Conservation (phyloP, 805 yeast genomes). For the Candida takata region DNA sequence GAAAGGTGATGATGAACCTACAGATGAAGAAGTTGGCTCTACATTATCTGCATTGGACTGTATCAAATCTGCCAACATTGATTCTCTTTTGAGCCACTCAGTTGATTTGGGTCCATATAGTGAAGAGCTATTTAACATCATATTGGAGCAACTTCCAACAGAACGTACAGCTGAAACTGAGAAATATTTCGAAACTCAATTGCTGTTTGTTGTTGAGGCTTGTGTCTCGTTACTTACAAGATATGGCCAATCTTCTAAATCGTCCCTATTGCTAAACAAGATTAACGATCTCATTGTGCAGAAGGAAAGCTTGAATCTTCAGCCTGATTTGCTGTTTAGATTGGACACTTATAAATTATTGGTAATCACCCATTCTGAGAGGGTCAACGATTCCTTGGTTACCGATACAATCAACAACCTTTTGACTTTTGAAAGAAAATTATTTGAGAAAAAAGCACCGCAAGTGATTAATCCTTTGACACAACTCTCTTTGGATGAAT, state of each 20-base stretch:
- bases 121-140: constrained; percentile 22
- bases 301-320: constrained; percentile 22
- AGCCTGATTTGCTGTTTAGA: constrained; percentile 27
- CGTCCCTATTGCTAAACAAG: constrained; percentile 1
- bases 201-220: constrained; percentile 41
- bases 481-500: constrained; percentile 2
- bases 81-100: constrained; percentile 47
- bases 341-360: constrained; percentile 46
- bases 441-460: constrained; percentile 12
- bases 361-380: constrained; percentile 21
- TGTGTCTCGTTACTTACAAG: constrained; percentile 20
- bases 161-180: constrained; percentile 25
- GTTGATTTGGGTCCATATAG: constrained; percentile 1
- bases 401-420: constrained; percentile 8
- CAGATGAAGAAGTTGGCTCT: constrained; percentile 85
- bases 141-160: constrained; percentile 30
- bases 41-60: constrained; percentile 82
- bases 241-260: background rate
- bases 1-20: constrained; percentile 93
- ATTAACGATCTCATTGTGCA: constrained; percentile 18
- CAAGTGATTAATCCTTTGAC: constrained; percentile 17
- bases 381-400: constrained; percentile 1
- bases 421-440: constrained; percentile 8
- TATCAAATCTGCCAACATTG: constrained; percentile 59
- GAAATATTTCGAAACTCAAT: constrained; percentile 17